Evolutionary conservation across 495 filamentous ascomycete species (phyloP).

Genomic region (Talaromyces borbonicus): DNA sequence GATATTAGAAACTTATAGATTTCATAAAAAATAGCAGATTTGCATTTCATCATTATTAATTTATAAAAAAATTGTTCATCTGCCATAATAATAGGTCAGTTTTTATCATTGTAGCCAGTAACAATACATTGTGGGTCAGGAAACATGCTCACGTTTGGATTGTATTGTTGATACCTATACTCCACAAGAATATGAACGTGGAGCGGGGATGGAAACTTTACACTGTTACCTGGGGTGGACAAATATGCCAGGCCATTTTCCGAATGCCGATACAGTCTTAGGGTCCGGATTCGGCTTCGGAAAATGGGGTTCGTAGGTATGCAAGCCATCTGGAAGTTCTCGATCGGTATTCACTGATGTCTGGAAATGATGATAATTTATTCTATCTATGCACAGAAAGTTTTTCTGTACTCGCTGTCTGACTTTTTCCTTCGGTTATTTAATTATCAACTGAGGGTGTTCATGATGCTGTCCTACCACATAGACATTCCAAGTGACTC

Average conservation of each 20-base stretch:
- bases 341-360: too few species aligned
- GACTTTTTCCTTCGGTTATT: too few species aligned
- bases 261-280: not conserved
- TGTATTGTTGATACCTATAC: too few species aligned
- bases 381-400: too few species aligned
- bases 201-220: not conserved
- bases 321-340: too few species aligned
- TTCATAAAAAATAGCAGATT: constrained; percentile 10
- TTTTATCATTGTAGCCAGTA: constrained; percentile 8
- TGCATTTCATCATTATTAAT: constrained; percentile 6
- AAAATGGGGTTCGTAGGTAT: too few species aligned
- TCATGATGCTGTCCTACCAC: too few species aligned
- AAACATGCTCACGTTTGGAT: constrained; percentile 3
- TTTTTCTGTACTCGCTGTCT: too few species aligned
- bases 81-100: constrained; percentile 6
- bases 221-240: not conserved
- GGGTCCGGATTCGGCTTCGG: too few species aligned
- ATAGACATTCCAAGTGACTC: too few species aligned
- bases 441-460: too few species aligned
- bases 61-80: constrained; percentile 2
- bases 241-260: not conserved
- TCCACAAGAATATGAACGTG: not conserved
- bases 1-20: constrained; percentile 9
- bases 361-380: too few species aligned
- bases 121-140: constrained; percentile 9